phyloP scores from a whole-genome alignment of 2,329 filamentous ascomycete species.

The Alternaria conjuncta region DNA sequence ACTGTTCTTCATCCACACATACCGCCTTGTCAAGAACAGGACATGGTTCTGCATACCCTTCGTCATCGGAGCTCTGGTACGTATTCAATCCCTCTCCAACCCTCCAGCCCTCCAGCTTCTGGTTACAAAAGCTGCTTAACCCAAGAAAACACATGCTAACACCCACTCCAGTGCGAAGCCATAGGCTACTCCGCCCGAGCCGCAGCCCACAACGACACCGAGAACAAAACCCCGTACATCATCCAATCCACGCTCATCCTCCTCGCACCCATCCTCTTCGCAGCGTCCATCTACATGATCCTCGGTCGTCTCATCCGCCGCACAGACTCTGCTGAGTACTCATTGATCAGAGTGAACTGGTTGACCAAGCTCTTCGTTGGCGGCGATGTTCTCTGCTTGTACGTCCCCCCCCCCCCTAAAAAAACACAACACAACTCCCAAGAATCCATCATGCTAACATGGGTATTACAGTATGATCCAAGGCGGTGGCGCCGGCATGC shows the following conservation, averaged over 20 bases:
- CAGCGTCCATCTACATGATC: constrained; percentile 57
- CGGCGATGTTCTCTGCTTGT: constrained; percentile 62
- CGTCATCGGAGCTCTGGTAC: constrained; percentile 52
- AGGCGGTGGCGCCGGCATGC: constrained; percentile 55
- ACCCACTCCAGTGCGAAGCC: constrained; percentile 40
- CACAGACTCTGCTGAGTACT: constrained; percentile 52
- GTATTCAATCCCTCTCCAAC: not conserved
- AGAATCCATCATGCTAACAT: not conserved
- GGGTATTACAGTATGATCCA: constrained; percentile 49
- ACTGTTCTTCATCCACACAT: constrained; percentile 52
- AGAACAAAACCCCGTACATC: constrained; percentile 44
- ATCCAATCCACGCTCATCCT: constrained; percentile 46
- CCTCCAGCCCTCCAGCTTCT: constrained; percentile 47
- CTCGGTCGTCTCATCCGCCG: constrained; percentile 52
- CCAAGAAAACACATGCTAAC: not conserved
- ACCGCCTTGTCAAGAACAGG: constrained; percentile 51
- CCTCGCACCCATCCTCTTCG: constrained; percentile 53
- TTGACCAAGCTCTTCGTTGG: constrained; percentile 63
- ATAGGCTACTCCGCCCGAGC: constrained; percentile 51
- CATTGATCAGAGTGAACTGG: constrained; percentile 53
- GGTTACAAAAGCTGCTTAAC: not conserved
- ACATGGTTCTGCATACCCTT: constrained; percentile 61
- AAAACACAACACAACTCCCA: not conserved
- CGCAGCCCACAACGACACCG: constrained; percentile 42
- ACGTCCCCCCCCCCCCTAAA: no score